Evolutionary conservation across 2,329 filamentous ascomycete genomes (phyloP), one percentile per base, ranked within the genome.

Genomic region (Meredithiella fracta): DNA sequence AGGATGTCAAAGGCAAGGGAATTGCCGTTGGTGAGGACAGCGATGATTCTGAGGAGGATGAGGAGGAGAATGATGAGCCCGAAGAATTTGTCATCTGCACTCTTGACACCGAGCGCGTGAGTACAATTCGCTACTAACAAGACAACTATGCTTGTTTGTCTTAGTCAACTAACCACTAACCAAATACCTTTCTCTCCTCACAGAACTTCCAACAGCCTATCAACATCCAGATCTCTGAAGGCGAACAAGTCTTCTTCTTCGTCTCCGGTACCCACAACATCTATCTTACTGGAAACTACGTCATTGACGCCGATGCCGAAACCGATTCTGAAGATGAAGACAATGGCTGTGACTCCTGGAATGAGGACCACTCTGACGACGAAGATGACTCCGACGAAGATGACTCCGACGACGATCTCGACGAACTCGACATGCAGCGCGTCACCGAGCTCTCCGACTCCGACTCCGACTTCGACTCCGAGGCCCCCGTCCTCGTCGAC

Each of bases 51-150:
- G 77, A 79, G 51, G 74, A 71, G 0, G 71, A 73, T 1, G 73
- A 74, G 1, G 73, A 75, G 2, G 75, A 79, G 1, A 74, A 79
- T 11, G 76, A 79, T 25, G 78, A 80, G n/a, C 73, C 91, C 54
- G 88, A 96, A 69, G 86, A 96, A 74, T 87, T 86, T 64, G 89
- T 97, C 63, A 73, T 98, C 64, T 98, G 92, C 80, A 98, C 92
- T 60, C 80, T 98, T 55, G 90, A 97, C 72, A 86, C 90, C 31
- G 82, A 88, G 70, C 86, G 84, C 74, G 92, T 96, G 82, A 68
- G 78, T 66, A n/a, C 17, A 17, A n/a, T 44, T n/a, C 2, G 37
- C 37, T 5, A 38, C 37, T 38, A 14, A 38, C 37, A 11, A n/a
- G 11, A 44, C 40, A 44, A 2, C 17, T 44, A n/a, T n/a, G 40